Evolutionary conservation across 2,329 filamentous ascomycete species (phyloP).

Genomic region (Fusarium odoratissimum): DNA sequence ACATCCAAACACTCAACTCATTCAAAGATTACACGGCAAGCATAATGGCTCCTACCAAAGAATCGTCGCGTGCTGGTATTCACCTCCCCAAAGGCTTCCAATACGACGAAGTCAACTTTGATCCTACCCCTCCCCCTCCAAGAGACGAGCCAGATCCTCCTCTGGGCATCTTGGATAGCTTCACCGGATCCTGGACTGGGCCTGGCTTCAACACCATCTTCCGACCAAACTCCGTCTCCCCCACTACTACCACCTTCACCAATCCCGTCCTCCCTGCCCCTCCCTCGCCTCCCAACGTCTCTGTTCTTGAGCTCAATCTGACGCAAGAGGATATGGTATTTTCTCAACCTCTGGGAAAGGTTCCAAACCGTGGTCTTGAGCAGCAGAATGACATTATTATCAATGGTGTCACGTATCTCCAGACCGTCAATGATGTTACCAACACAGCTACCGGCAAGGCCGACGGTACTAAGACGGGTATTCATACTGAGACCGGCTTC

Average conservation of each 20-base stretch:
- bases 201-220: constrained; percentile 17
- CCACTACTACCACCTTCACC: not conserved
- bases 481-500: constrained; percentile 9
- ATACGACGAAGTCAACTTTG: constrained; percentile 11
- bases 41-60: not conserved
- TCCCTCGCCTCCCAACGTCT: constrained; percentile 6
- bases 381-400: constrained; percentile 10
- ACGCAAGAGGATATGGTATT: not conserved
- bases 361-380: constrained; percentile 4
- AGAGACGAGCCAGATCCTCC: not conserved
- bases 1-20: rapidly evolving
- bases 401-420: constrained; percentile 9
- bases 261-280: constrained; percentile 8
- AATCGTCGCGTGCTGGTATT: constrained; percentile 1
- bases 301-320: constrained; percentile 5
- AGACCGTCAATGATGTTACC: constrained; percentile 17
- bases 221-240: not conserved
- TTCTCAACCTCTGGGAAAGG: not conserved
- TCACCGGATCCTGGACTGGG: constrained; percentile 1
- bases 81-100: not conserved
- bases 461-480: not conserved
- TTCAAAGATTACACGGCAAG: not conserved
- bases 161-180: constrained; percentile 1
- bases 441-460: not conserved
- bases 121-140: not conserved